Evolutionary conservation across 2,329 filamentous ascomycete genomes (phyloP), one percentile per base, ranked within the genome.

Genomic region (Fusarium buxicola): DNA sequence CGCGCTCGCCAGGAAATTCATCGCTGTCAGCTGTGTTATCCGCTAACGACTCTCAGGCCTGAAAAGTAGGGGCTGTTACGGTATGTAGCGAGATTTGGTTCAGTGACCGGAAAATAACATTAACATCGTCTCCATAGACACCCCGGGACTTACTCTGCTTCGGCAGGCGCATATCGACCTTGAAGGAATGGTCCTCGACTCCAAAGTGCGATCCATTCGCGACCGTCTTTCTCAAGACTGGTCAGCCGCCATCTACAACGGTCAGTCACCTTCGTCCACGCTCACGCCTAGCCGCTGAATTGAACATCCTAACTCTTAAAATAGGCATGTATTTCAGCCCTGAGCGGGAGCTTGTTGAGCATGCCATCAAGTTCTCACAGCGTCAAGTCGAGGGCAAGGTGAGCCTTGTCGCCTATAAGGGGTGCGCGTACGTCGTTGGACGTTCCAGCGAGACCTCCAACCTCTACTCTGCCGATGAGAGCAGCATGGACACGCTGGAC

Each of bases 311-410:
- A 7, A 44, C 40, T 44, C 40, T 44, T 43, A 40, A 41, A 41
- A 52, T 16, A 40, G 53, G 83, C 65, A 80, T 85, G 72, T 77
- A 76, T 68, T 87, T 87, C 73, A 83, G 79, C 21, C 84, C 84
- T 28, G 73, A 77, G 65, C 68, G 73, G 2, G 84, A 86, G 73
- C 84, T 86, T 64, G 73, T 86, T 51, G 80, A 93, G 78, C 83
- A 87, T 73, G 84, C 84, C 69, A 85, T 90, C 70, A 71, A 80
- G 48, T 83, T 84, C 65, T 82, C 78, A 38, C 88, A 91, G 74
- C 83, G 84, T 74, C 79, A 80, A 55, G 76, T 78, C 3, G 44
- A 67, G n/a, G 73, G 72, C 45, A 63, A 65, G 44, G 73, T 78
- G 45, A 63, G 55, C 11, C 55, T 72, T 21, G 32, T 65, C 27